These are phyloP conservation scores for Penicillium simplicissimum DNA, from an alignment of 495 filamentous ascomycete species.

Conservation along the genomic window DNA sequence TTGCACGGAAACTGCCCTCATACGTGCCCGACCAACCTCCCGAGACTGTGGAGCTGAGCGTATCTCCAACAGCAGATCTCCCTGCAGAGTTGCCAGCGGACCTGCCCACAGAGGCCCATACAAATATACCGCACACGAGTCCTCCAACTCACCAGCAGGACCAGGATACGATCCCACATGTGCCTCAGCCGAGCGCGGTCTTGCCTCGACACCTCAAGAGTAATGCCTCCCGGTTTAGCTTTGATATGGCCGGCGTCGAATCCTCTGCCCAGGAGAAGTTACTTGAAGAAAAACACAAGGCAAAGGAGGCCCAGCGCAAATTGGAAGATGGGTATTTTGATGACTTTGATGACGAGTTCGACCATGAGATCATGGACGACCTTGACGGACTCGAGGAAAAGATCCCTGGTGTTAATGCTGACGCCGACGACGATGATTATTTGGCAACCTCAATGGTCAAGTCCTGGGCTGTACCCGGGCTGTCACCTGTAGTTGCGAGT, in stretches of 20 bases:
- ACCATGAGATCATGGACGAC: constrained; percentile 70
- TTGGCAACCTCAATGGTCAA: constrained; percentile 30
- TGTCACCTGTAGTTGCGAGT: constrained; percentile 43
- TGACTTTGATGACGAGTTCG: constrained; percentile 58
- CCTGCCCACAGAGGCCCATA: constrained; percentile 1
- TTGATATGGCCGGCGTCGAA: constrained; percentile 79
- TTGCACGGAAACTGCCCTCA: constrained; percentile 53
- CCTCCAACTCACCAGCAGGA: constrained; percentile 27
- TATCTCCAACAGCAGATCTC: constrained; percentile 1
- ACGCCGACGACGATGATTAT: constrained; percentile 57
- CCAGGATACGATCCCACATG: constrained; percentile 40
- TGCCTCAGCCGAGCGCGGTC: constrained; percentile 41
- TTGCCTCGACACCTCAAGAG: constrained; percentile 78
- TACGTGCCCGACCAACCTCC: constrained; percentile 33
- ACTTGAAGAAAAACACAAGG: constrained; percentile 81
- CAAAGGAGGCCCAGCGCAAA: constrained; percentile 58
- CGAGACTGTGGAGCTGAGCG: constrained; percentile 12
- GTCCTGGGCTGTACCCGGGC: constrained; percentile 37
- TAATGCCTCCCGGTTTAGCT: constrained; percentile 87
- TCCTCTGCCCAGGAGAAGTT: constrained; percentile 77
- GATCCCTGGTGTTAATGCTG: constrained; percentile 73
- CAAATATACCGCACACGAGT: constrained; percentile 4
- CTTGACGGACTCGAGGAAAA: constrained; percentile 72
- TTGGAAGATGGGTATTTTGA: constrained; percentile 49
- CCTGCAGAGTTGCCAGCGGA: constrained; percentile 12